Percentiles rank a stretch among this genome's conserved stretches.
Evolutionary conservation across 306 rosid species (phyloP).

Genomic region (Parietaria judaica): DNA sequence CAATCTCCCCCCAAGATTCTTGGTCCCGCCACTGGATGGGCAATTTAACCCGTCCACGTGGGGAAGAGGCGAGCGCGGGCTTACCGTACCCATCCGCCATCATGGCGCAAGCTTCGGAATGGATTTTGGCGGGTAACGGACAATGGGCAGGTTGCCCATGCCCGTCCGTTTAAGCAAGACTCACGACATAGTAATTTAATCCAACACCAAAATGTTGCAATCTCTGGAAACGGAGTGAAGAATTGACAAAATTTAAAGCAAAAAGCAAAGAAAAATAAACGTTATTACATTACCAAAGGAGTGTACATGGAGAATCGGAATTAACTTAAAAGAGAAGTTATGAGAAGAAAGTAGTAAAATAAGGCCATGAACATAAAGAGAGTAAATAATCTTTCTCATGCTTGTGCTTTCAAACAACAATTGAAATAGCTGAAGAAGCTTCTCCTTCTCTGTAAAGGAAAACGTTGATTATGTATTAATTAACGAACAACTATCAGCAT

Average conservation of each 20-base stretch:
- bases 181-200: neutral
- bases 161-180: no score
- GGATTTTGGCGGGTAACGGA: no score
- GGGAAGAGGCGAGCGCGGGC: no score
- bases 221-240: neutral
- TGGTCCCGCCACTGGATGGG: no score
- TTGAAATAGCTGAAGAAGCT: conserved; percentile 73
- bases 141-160: no score
- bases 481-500: no score
- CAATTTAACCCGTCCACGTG: no score
- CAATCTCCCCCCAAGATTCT: no score
- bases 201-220: neutral
- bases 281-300: conserved; percentile 3
- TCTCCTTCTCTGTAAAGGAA: conserved; percentile 43
- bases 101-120: no score
- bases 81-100: no score
- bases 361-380: neutral
- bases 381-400: neutral
- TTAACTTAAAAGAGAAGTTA: no score
- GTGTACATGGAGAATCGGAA: neutral
- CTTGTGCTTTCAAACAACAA: conserved; percentile 67
- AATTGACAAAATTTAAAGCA: no score
- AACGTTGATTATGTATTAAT: neutral
- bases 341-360: neutral
- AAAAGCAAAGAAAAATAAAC: neutral